Evolutionary conservation across 202 grass and related monocot species (phyloP), one percentile per base, ranked within the genome.

Genomic region (Sporobolus alterniflorus): DNA sequence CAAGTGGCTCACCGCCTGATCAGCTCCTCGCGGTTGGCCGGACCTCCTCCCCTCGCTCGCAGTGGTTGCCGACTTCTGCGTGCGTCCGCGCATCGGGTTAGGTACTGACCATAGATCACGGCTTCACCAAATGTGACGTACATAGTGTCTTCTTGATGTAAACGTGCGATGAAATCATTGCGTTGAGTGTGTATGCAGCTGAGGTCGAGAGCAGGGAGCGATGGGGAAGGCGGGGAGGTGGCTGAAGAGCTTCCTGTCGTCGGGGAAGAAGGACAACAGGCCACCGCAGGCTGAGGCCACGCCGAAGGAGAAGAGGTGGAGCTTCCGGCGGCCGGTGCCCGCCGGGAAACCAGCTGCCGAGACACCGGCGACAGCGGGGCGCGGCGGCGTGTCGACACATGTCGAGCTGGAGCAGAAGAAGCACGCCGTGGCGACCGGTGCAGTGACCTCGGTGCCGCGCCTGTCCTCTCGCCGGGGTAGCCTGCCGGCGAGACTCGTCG

Each of bases 181-280:
- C 25, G 17, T 31, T 46, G 31, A 49, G 20, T 42, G 26, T 62
- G 57, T 4, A 29, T 28, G 56, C 77, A 68, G 57, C 32, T 26
- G 36, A n/a, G 48, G 72, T 39, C 21, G 68, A 20, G 52, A 48
- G 12, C 17, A 9, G 32, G 10, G 32, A 80, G 76, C 56, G 11
- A 94, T 94, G 92, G 87, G 92, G 73, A 94, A 82, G 80, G 83
- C 89, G 10, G 90, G 84, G 63, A 75, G 90, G 80, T 94, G 92
- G 92, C 77, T 94, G 17, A 89, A 43, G 82, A 82, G 72, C 71
- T 83, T 94, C 73, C 70, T 94, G 55, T 34, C 89, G 1, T 34
- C 89, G 1, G 84, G 79, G 21, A 94, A 88, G 84, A 76, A 64
- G 69, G 87, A 89, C 32, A 82, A 46, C 29, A 62, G 64, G 29